Evolutionary conservation across 2,329 filamentous ascomycete species (phyloP), one percentile per base, ranked within the genome.

Genomic region (Pestalotiopsis sp.): DNA sequence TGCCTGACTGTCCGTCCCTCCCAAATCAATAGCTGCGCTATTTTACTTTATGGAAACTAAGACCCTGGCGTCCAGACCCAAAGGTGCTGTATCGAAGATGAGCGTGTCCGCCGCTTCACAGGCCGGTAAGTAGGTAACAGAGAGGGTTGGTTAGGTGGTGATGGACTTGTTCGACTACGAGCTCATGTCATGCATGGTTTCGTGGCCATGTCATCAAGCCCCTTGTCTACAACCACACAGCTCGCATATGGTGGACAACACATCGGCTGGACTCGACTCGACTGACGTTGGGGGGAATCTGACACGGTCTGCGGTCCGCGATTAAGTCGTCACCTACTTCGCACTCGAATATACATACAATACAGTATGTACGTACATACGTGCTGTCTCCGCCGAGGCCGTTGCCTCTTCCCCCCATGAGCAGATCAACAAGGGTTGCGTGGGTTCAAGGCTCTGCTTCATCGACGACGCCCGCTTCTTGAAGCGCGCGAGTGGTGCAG

Each of bases 121-220:
- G 27, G 27, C 27, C 27, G 27, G 27, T 31, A 31, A 31, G 27
- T 31, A 7, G 27, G 27, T 31, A 31, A 7, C 27, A 31, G 27
- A 31, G 49, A 17, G 49, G 20, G 49, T 17, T 14, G 49, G 49
- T 17, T 17, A 17, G 49, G 49, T 56, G 49, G 49, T 56, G 49
- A 23, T 78, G 75, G 75, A 76, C 73, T 66, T 79, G 77, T 77
- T 77, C 72, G 20, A 75, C 75, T 76, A 75, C 75, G 75, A 78
- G 73, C 75, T 31, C 27, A 52, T 17, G 17, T 78, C 76, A 83
- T 84, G 83, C 83, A 84, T 79, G 81, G 78, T 79, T 82, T 82
- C 80, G 82, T 83, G 81, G 80, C 78, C 76, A 78, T 80, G 78
- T 75, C 77, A 77, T 78, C 72, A 76, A 36, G 74, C 75, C 76